A percentile compares a stretch with the other conserved stretches of the same genome.
phyloP scores from a whole-genome alignment of 192 early-diverging fungal genomes.

The Coemansia sp. region DNA sequence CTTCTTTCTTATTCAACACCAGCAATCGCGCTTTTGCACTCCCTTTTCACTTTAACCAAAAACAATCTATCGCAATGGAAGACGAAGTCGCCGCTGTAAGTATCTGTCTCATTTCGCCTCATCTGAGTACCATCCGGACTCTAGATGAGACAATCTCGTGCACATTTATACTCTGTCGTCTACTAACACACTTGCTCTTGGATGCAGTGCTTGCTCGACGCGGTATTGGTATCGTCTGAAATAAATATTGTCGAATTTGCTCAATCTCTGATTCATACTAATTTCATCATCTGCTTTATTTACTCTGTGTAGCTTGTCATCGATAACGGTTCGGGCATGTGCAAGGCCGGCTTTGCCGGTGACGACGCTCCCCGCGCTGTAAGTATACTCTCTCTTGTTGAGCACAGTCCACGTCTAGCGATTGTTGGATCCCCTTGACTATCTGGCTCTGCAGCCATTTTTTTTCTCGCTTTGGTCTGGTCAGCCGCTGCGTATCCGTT shows the following conservation, averaged over 20 bases:
- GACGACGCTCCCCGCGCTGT: constrained; percentile 90
- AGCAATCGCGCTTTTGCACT: constrained; percentile 21
- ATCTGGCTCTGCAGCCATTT: not conserved
- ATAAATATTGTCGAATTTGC: constrained; percentile 17
- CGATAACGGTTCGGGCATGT: constrained; percentile 94
- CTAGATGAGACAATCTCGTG: not conserved
- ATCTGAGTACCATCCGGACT: not conserved
- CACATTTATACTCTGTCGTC: not conserved
- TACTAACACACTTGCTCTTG: not conserved
- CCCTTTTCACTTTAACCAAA: constrained; percentile 25
- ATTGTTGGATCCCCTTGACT: not conserved
- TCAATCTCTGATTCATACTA: constrained; percentile 29
- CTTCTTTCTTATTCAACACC: constrained; percentile 11
- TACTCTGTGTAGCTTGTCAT: constrained; percentile 68
- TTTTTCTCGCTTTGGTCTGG: not conserved
- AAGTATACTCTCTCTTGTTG: constrained; percentile 23
- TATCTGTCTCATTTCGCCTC: constrained; percentile 10
- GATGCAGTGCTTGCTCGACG: not conserved
- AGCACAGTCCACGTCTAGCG: not conserved
- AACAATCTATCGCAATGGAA: constrained; percentile 61
- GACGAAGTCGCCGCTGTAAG: constrained; percentile 86
- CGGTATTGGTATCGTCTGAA: not conserved
- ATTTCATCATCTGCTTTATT: constrained; percentile 9
- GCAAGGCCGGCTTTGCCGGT: constrained; percentile 93
- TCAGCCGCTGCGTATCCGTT: constrained; percentile 4